These are phyloP conservation scores for Miamiensis avidus DNA, from an alignment of 169 alveolate genomes.

Conservation along the genomic window DNA sequence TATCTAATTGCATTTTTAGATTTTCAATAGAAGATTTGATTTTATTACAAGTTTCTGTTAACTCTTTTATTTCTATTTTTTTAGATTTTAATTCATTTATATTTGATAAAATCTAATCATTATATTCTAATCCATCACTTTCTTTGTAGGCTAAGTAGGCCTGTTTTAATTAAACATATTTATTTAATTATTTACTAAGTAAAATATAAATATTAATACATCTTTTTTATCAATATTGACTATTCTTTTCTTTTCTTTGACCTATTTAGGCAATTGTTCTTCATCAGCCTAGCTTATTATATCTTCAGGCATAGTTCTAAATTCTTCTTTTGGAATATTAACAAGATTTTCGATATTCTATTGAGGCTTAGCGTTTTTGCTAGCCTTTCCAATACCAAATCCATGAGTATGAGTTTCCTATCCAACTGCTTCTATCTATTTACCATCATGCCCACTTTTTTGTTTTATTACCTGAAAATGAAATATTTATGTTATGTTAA, in stretches of 20 bases:
- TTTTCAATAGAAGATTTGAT: slow-evolving; percentile 48
- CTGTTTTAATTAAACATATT: not conserved
- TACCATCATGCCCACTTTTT: slow-evolving; percentile 34
- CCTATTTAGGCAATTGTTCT: slow-evolving; percentile 34
- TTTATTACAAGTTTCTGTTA: slow-evolving; percentile 55
- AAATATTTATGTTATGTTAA: too few species aligned
- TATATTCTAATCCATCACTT: slow-evolving; percentile 67
- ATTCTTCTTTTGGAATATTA: slow-evolving; percentile 46
- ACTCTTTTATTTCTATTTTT: slow-evolving; percentile 61
- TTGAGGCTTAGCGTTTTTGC: slow-evolving; percentile 54
- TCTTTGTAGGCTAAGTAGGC: slow-evolving; percentile 77
- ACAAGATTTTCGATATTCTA: slow-evolving; percentile 45
- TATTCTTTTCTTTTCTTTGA: slow-evolving; percentile 37
- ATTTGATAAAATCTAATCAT: slow-evolving; percentile 56
- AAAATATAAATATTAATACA: not conserved
- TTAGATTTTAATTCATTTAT: slow-evolving; percentile 65
- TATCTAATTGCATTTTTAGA: slow-evolving; percentile 35
- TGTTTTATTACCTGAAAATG: slow-evolving; percentile 37
- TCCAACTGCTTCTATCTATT: slow-evolving; percentile 55
- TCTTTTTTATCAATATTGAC: slow-evolving; percentile 68
- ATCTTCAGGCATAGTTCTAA: slow-evolving; percentile 59
- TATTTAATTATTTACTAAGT: too few species aligned
- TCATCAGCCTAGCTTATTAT: slow-evolving; percentile 50
- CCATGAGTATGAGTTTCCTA: slow-evolving; percentile 61
- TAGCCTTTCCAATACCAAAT: slow-evolving; percentile 63